Evolutionary conservation across 129 eudicot genomes (phyloP).

Genomic region (Scalesia atractyloides): DNA sequence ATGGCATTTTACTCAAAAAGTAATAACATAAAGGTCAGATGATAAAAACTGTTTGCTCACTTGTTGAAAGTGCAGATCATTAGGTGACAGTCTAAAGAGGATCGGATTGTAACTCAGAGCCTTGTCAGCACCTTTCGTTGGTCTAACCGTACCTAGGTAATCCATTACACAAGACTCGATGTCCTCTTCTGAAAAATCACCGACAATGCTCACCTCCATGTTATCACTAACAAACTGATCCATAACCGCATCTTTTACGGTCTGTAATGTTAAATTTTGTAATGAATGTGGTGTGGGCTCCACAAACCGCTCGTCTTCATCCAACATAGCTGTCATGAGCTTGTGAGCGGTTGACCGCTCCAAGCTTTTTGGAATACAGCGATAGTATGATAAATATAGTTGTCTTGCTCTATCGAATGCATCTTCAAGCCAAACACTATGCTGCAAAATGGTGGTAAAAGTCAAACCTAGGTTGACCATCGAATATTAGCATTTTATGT

Average conservation of each 20-base stretch:
- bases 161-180: slow-evolving; percentile 92
- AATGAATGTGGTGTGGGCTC: slow-evolving; percentile 95
- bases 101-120: slow-evolving; percentile 65
- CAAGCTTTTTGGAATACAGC: slow-evolving; percentile 96
- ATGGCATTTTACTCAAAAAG: background rate
- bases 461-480: slow-evolving; percentile 17
- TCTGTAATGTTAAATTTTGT: slow-evolving; percentile 68
- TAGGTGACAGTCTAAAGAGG: slow-evolving; percentile 60
- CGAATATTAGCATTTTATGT: background rate
- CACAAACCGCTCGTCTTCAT: slow-evolving; percentile 98
- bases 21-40: background rate
- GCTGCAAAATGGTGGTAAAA: slow-evolving; percentile 54
- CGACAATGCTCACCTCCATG: slow-evolving; percentile 99
- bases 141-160: slow-evolving; percentile 82
- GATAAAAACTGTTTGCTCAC: slow-evolving; percentile 37
- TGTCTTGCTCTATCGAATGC: slow-evolving; percentile 99
- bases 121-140: slow-evolving; percentile 55
- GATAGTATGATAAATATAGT: slow-evolving; percentile 87
- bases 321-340: slow-evolving; percentile 91
- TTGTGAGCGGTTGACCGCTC: slow-evolving; percentile 99
- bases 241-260: slow-evolving; percentile 95
- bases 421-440: slow-evolving; percentile 99
- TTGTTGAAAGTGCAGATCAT: slow-evolving; percentile 77
- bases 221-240: slow-evolving; percentile 82
- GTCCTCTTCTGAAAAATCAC: slow-evolving; percentile 91